Evolutionary conservation across 768 basidiomycete genomes (phyloP), one percentile per base, ranked within the genome.

Genomic region (Boletus subparvulus): DNA sequence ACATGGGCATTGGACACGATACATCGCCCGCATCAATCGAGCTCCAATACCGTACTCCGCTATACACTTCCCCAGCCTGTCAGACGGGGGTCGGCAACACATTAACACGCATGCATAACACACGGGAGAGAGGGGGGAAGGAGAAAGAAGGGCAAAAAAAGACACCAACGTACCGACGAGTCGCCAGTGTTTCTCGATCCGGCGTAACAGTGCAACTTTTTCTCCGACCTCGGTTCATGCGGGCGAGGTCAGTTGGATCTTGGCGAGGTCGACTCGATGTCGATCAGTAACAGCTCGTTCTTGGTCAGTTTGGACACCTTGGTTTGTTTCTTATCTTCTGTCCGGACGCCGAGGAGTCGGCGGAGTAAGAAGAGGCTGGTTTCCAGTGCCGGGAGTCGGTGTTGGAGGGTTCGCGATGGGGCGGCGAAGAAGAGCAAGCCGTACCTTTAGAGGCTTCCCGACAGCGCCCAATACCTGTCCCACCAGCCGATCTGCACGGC

Each of bases 101-200:
- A 17, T 50, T 21, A 6, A 32, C 10, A 11, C 32, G 10, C 32
- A 11, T 32, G 12, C 32, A 32, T 11, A 32, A 6, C 42, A 26
- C 4, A 10, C 55, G 6, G 9, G 11, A 28, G 10, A 21, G 21
- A 21, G 17, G 16, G 26, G 28, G 28, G 28, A 6, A 6, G 2
- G 4, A 14, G 30, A 30, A 7, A 49, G 8, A 4, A 24, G 24
- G 9, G 21, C 21, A 21, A 21, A 21, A 21, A 21, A 21, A 21
- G 21, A 21, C 21, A 41, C 13, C 12, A 28, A 83, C 90, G 77
- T 66, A 87, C 93, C 94, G 52, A 98, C 94, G 65, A 97, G 83
- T 54, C 94, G 88, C 94, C 94, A 97, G 77, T 96, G 95, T 77
- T 97, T 97, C 76, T 98, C 96, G 62, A 98, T 97, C 62, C 96